Percentiles rank a stretch among this genome's conserved stretches.
phyloP scores from a whole-genome alignment of 345 rosid genomes.

The Luvunga scandens region DNA sequence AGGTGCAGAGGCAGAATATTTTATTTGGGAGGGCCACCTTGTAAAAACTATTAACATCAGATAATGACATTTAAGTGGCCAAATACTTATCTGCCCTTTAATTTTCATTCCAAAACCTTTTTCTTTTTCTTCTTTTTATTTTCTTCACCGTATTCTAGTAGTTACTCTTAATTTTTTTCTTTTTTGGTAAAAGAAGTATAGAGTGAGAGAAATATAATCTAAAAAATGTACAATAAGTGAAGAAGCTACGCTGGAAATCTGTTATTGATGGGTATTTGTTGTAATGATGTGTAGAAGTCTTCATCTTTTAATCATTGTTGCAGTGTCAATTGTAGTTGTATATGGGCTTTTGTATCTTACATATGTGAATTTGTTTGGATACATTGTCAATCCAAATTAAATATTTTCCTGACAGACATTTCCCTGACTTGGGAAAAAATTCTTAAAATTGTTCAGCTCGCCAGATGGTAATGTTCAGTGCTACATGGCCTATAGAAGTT shows the following conservation, averaged over 20 bases:
- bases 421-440: not conserved
- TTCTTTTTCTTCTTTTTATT: too few species aligned
- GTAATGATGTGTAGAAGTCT: not conserved
- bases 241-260: not conserved
- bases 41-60: not conserved
- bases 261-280: not conserved
- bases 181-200: not conserved
- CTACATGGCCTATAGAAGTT: slow-evolving; percentile 92
- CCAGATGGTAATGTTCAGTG: slow-evolving; percentile 98
- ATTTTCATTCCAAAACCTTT: not conserved
- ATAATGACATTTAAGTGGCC: not conserved
- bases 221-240: too few species aligned
- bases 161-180: not conserved
- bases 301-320: not conserved
- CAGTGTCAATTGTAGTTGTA: not conserved
- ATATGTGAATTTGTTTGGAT: not conserved
- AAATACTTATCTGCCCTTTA: not conserved
- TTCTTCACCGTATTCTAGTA: not conserved
- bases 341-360: not conserved
- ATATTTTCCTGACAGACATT: not conserved
- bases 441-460: slow-evolving; percentile 50
- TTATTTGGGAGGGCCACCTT: not conserved
- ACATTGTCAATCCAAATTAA: not conserved
- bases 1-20: not conserved
- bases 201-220: not conserved